Conservation (phyloP, 352 stramenopile species). For the Pythium sp. region DNA sequence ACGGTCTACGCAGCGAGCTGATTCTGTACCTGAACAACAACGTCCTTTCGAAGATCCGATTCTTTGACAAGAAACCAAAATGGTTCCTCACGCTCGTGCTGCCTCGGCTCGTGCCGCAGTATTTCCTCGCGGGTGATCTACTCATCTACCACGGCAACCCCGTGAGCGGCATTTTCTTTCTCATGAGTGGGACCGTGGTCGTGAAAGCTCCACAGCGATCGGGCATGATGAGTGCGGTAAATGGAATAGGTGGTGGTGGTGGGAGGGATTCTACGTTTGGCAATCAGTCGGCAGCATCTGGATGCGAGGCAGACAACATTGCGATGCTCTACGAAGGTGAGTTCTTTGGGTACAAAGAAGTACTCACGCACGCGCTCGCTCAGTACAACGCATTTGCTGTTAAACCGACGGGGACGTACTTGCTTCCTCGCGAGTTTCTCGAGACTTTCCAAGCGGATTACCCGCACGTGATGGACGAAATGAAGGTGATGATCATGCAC, state of each 20-base stretch:
- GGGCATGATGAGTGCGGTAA: not conserved
- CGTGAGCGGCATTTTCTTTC: conserved; percentile 74
- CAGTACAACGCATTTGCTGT: conserved; percentile 73
- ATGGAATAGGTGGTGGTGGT: not conserved
- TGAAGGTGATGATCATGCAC: conserved; percentile 65
- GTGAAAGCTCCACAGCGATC: conserved; percentile 31
- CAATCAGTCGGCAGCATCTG: conserved; percentile 19
- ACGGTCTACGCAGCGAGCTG: conserved; percentile 62
- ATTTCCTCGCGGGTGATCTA: conserved; percentile 63
- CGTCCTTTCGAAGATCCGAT: conserved; percentile 61
- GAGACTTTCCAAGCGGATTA: conserved; percentile 53
- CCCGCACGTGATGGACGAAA: conserved; percentile 61
- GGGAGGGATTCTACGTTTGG: not conserved
- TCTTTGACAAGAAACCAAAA: conserved; percentile 85
- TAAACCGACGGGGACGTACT: conserved; percentile 55
- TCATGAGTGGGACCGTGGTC: conserved; percentile 63
- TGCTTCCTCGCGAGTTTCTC: conserved; percentile 57
- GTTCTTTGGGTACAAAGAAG: conserved; percentile 81
- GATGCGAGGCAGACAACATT: conserved; percentile 36
- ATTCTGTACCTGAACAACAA: conserved; percentile 61
- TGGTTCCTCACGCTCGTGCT: conserved; percentile 78
- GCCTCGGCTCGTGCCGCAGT: conserved; percentile 63
- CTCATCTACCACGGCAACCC: conserved; percentile 70
- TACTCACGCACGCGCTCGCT: conserved; percentile 47
- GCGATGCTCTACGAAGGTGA: conserved; percentile 70